Conservation (phyloP, 208 protist genomes). For the Naegleria gruberi region DNA sequence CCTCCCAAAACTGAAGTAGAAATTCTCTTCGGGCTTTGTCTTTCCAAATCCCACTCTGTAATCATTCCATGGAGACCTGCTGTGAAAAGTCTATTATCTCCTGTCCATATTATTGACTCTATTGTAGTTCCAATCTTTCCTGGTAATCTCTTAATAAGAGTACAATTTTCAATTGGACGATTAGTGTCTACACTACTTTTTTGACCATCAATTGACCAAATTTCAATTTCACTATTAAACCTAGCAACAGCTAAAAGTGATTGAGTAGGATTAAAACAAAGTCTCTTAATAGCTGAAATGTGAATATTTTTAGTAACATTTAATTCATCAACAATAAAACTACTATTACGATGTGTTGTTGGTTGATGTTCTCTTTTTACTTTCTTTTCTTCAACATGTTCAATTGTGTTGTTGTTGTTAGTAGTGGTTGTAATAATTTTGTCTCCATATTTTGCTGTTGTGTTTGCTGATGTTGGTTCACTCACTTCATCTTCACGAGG, state of each 20-base stretch:
- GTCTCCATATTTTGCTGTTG: too few relatives aligned
- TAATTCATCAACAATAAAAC: neutral
- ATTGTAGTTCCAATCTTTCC: neutral
- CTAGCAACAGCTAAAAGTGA: neutral
- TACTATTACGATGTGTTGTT: too few relatives aligned
- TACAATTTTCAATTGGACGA: neutral
- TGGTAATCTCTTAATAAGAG: neutral
- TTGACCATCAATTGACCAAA: neutral
- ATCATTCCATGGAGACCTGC: neutral
- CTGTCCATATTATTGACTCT: neutral
- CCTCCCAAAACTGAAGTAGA: neutral
- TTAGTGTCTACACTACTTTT: neutral
- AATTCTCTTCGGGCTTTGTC: neutral
- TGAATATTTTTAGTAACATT: neutral
- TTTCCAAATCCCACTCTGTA: constrained; percentile 17
- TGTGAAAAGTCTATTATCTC: neutral
- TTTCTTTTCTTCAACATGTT: too few relatives aligned
- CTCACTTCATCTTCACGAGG: too few relatives aligned
- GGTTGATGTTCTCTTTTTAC: too few relatives aligned
- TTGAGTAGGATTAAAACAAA: neutral
- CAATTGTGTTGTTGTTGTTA: too few relatives aligned
- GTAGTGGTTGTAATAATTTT: too few relatives aligned
- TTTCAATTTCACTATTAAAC: constrained; percentile 12
- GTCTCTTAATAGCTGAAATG: neutral
- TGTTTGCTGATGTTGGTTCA: too few relatives aligned